Conservation (phyloP, 257 asterid genomes). For the Solanum appendiculatum region DNA sequence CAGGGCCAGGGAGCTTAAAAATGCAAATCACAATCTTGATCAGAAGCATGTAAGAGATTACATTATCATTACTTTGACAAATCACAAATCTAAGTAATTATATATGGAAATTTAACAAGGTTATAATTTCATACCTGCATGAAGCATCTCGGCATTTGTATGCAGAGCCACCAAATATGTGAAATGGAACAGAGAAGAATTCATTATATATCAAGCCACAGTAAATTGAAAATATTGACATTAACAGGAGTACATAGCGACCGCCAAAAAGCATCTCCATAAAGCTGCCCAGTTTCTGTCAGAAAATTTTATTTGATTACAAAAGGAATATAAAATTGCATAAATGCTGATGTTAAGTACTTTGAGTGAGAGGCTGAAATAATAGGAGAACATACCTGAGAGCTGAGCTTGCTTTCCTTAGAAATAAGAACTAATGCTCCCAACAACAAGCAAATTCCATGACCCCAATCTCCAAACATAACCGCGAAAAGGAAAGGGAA, state of each 20-base stretch:
- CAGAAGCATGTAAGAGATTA: neutral
- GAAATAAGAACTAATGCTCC: constrained; percentile 78
- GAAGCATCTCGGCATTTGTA: constrained; percentile 76
- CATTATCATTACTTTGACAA: neutral
- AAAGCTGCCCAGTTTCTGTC: constrained; percentile 97
- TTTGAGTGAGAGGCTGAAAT: neutral
- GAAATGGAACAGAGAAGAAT: constrained; percentile 94
- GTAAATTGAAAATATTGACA: constrained; percentile 90
- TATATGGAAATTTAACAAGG: neutral
- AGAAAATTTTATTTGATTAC: constrained; percentile 1
- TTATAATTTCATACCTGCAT: constrained; percentile 61
- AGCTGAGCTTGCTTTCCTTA: constrained; percentile 62
- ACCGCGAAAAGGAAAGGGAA: constrained; percentile 99
- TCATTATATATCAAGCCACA: constrained; percentile 98
- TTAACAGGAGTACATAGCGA: constrained; percentile 82
- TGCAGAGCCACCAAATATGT: constrained; percentile 94
- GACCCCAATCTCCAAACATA: constrained; percentile 99
- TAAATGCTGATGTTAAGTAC: neutral
- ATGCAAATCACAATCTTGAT: neutral
- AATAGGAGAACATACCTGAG: constrained; percentile 57
- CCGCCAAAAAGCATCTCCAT: constrained; percentile 99
- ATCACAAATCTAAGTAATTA: neutral
- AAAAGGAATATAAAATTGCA: neutral
- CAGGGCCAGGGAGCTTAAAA: neutral
- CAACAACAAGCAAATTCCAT: constrained; percentile 82